Conservation (phyloP, 1,139 yeast species). For the Lodderomyces margitis region DNA sequence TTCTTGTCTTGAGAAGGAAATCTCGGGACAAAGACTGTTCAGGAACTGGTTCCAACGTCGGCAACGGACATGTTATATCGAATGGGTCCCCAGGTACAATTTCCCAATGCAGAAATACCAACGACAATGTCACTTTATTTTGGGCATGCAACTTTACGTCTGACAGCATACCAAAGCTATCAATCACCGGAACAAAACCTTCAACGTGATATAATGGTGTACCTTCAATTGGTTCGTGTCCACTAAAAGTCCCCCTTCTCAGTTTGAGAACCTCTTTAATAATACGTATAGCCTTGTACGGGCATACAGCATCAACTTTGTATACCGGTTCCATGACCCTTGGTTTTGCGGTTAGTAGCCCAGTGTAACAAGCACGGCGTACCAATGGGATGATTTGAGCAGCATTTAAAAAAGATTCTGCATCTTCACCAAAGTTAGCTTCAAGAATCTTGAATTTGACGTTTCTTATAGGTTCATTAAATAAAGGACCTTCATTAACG, state of each 20-base stretch:
- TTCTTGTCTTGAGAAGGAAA: conserved; percentile 83
- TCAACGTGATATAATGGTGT: conserved; percentile 63
- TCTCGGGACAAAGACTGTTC: conserved; percentile 75
- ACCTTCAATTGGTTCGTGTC: conserved; percentile 63
- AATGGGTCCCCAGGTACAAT: conserved; percentile 90
- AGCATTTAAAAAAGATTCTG: conserved; percentile 42
- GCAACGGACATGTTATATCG: conserved; percentile 61
- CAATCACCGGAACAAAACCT: conserved; percentile 83
- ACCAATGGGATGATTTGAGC: conserved; percentile 84
- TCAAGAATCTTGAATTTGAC: conserved; percentile 60
- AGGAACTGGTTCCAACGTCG: conserved; percentile 75
- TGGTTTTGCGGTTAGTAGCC: conserved; percentile 77
- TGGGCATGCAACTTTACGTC: conserved; percentile 75
- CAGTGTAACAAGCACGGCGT: conserved; percentile 81
- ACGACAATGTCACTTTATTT: conserved; percentile 74
- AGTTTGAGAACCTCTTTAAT: conserved; percentile 52
- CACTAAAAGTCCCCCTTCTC: conserved; percentile 55
- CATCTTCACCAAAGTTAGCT: conserved; percentile 30
- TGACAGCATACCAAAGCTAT: conserved; percentile 84
- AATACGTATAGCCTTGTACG: conserved; percentile 40
- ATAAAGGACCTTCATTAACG: conserved; percentile 81
- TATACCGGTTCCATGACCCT: conserved; percentile 81
- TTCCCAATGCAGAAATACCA: conserved; percentile 74
- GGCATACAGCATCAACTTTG: conserved; percentile 57
- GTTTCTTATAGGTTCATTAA: conserved; percentile 77